Base-by-base conservation (phyloP, 306 rosid species). In the Vigna reflexopilosa region DNA sequence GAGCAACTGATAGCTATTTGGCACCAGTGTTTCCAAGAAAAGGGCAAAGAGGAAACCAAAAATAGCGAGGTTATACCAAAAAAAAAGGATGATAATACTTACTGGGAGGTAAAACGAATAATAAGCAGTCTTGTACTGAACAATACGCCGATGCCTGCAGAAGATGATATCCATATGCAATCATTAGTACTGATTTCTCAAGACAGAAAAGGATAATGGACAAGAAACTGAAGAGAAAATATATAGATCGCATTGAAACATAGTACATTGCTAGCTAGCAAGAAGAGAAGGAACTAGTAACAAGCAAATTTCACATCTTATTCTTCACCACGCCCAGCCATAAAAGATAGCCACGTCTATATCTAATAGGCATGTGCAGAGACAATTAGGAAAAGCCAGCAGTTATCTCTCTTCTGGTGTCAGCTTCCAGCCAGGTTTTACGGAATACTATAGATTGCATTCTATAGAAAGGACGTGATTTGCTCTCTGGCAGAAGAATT, bases 51-150 rank as follows among this genome's bases (percentile, higher is more conserved):
- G 48, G 47, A 81, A 69, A 72, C 28, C 78, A 63, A 81, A 72
- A 77, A 48, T 55, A 62, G 32, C 15, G 42, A 69, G 75, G 70
- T 12, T 17, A 34, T 32, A 44, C 70, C 0, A 16, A 50, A 10
- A 76, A 76, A 20, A 26, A 56, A 42, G 45, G 42, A 59, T 51
- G 38, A 14, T 55, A 69, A 42, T 69, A 79, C 99, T 88, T 78
- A 95, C 96, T 10, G 98, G 98, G 70, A 92, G 97, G 87, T 95
- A 95, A 81, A 95, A 93, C 38, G 99, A 95, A 85, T 95, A 95
- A 73, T 95, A 95, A 36, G 91, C 92, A 16, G 99, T 92, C 85
- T 95, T 95, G 85, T 89, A 93, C 83, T 95, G 97, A 85, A 95
- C 98, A 85, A 95, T 91, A 14, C 91, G 89, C 6, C 83, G 96